phyloP scores from a whole-genome alignment of 164 flowering plant genomes.

The Macadamia integrifolia region DNA sequence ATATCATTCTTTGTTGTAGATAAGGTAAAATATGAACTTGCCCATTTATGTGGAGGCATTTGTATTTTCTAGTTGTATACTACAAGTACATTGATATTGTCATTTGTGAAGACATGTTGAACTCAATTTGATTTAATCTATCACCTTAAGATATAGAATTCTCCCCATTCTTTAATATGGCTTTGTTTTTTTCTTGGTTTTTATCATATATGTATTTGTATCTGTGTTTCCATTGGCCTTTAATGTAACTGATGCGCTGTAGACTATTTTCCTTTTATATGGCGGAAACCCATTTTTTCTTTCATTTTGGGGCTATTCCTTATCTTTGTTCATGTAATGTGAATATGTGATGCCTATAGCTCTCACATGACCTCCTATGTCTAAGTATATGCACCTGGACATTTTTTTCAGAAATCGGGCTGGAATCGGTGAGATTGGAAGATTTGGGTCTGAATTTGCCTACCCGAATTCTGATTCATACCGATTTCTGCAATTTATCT shows the following conservation, averaged over 20 bases:
- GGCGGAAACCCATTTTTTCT: neutral
- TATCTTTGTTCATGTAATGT: neutral
- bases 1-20: neutral
- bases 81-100: neutral
- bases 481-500: too few species aligned
- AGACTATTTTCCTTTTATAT: neutral
- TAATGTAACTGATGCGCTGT: neutral
- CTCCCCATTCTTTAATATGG: neutral
- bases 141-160: neutral
- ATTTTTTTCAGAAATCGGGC: too few species aligned
- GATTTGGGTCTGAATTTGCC: too few species aligned
- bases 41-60: neutral
- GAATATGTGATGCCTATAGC: neutral
- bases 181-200: neutral
- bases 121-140: neutral
- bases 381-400: too few species aligned
- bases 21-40: neutral
- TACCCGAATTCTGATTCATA: too few species aligned
- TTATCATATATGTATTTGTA: neutral
- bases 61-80: neutral
- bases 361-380: too few species aligned
- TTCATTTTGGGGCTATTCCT: neutral
- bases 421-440: too few species aligned
- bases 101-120: neutral
- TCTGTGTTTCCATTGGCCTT: neutral